Evolutionary conservation across 139 green algal genomes (phyloP), one percentile per base, ranked within the genome.

Genomic region (Chlamydomonas sphaeroides): DNA sequence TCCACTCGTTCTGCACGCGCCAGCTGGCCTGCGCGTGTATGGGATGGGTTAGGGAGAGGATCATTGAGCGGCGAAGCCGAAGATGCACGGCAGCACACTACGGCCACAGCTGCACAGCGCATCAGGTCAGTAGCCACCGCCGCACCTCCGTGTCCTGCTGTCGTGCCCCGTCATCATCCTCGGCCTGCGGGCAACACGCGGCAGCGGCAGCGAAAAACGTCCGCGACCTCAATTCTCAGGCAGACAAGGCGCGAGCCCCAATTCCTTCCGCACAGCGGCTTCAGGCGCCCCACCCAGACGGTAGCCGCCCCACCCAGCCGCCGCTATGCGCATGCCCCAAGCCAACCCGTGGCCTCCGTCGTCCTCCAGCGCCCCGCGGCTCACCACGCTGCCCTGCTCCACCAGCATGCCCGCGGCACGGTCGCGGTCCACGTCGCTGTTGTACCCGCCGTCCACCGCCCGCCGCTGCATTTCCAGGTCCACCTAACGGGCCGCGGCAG

Each of bases 1-100:
- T 92, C 89, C 89, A 92, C 21, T 65, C 69, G 57, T 92, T 51
- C 49, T 90, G 71, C 32, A 80, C 35, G n/a, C 78, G 36, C 86
- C 88, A 91, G 4, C 63, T 78, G n/a, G 65, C 33, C 87, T 89
- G 77, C 21, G 10, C 11, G 73, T 3, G 33, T 2, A 49, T 7
- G 62, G n/a, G 62, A 38, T 17, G 32, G 28, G 28, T 5, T 8
- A 69, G 5, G 35, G 3, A 69, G 65, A 30, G 35, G 35, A n/a
- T n/a, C n/a, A n/a, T n/a, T n/a, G n/a, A n/a, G n/a, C n/a, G n/a
- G n/a, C n/a, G n/a, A n/a, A n/a, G n/a, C n/a, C n/a, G n/a, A n/a
- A n/a, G n/a, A n/a, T n/a, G n/a, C n/a, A n/a, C n/a, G n/a, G n/a
- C n/a, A n/a, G n/a, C n/a, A n/a, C 65, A 33, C 65, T 8, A 28